Conservation (phyloP, 805 yeast species). For the Myxozyma neotropica region DNA sequence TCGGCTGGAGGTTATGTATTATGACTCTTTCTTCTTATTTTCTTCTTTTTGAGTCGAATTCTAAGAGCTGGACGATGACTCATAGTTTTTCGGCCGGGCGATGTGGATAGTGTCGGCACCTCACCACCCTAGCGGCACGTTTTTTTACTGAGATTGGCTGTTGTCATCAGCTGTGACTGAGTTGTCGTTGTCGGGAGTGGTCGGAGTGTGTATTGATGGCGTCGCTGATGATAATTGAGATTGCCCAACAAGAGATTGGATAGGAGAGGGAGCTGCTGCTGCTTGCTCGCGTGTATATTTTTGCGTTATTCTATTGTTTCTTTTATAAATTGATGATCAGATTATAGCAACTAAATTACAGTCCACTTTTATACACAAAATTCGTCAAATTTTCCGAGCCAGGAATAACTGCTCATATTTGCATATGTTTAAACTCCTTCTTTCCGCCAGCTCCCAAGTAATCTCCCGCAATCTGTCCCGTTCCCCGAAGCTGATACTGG, state of each 20-base stretch:
- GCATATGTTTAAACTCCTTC: conserved; percentile 67
- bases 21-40: neutral
- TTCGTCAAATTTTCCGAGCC: neutral
- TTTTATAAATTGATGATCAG: neutral
- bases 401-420: neutral
- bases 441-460: conserved; percentile 92
- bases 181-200: neutral
- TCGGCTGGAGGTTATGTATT: conserved; percentile 17
- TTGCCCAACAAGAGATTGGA: too few relatives aligned
- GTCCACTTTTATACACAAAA: too few relatives aligned
- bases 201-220: neutral
- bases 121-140: conserved; percentile 34
- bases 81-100: conserved; percentile 30
- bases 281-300: too few relatives aligned
- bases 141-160: conserved; percentile 34
- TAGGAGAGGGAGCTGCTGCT: too few relatives aligned
- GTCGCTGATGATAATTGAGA: neutral
- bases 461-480: conserved; percentile 90
- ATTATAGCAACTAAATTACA: neutral
- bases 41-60: neutral
- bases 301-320: too few relatives aligned
- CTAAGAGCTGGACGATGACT: neutral
- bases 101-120: conserved; percentile 37
- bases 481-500: conserved; percentile 89
- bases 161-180: neutral